Percentiles rank a stretch among this genome's conserved stretches.
phyloP scores from a whole-genome alignment of 2,329 filamentous ascomycete genomes.

The Neurospora sp. region DNA sequence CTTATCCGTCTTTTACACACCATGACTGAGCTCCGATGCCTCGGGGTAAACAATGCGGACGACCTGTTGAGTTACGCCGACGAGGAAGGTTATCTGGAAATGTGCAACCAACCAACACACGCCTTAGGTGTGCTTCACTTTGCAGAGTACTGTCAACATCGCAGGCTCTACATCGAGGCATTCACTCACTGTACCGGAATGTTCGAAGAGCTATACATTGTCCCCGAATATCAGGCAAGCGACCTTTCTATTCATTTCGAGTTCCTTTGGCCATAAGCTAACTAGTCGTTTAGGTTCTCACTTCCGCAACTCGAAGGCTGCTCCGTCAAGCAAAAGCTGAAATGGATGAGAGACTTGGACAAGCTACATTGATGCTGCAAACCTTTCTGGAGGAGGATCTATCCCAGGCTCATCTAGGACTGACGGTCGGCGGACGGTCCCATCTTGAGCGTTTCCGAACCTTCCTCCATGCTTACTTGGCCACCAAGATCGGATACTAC shows the following conservation, averaged over 20 bases:
- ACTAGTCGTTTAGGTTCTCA: slow-evolving; percentile 32
- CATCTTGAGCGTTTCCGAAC: slow-evolving; percentile 66
- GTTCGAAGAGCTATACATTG: slow-evolving; percentile 48
- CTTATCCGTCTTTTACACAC: slow-evolving; percentile 56
- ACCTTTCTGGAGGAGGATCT: slow-evolving; percentile 64
- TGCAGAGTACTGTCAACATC: slow-evolving; percentile 55
- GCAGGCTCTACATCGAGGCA: slow-evolving; percentile 60
- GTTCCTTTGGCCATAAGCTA: slow-evolving; percentile 8
- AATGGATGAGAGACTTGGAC: slow-evolving; percentile 53
- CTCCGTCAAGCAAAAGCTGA: slow-evolving; percentile 54
- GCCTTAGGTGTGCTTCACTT: slow-evolving; percentile 59
- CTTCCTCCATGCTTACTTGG: slow-evolving; percentile 58
- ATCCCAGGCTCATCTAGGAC: slow-evolving; percentile 54
- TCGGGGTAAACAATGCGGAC: slow-evolving; percentile 43
- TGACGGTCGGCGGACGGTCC: slow-evolving; percentile 48
- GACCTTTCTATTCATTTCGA: background rate
- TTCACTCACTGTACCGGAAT: slow-evolving; percentile 75
- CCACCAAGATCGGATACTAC: slow-evolving; percentile 60
- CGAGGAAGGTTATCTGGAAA: slow-evolving; percentile 58
- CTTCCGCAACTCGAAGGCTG: slow-evolving; percentile 49
- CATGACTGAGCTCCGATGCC: slow-evolving; percentile 51
- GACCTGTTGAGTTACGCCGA: slow-evolving; percentile 59
- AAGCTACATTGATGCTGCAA: slow-evolving; percentile 49
- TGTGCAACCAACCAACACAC: slow-evolving; percentile 56
- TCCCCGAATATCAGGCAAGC: slow-evolving; percentile 52